Conservation (phyloP, 345 rosid species). For the Brassica cretica region DNA sequence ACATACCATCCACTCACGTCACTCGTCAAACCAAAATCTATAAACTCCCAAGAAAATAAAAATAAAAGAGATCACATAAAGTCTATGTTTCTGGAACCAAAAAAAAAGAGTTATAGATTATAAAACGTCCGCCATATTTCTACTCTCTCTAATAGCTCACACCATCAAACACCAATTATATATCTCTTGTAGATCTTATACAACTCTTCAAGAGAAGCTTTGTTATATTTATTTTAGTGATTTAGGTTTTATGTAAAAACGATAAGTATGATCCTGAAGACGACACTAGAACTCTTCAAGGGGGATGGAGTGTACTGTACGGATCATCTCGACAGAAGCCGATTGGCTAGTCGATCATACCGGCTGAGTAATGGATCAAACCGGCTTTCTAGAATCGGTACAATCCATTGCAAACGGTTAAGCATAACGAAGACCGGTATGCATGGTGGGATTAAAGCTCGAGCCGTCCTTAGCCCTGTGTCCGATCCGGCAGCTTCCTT, state of each 20-base stretch:
- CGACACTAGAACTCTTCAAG: conserved; percentile 34
- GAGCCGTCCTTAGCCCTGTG: conserved; percentile 41
- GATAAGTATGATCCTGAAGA: conserved; percentile 41
- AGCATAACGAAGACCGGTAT: conserved; percentile 25
- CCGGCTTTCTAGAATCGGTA: conserved; percentile 23
- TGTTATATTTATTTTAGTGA: not conserved
- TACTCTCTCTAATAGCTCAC: conserved; percentile 20
- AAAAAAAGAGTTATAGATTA: conserved; percentile 7
- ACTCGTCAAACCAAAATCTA: conserved; percentile 7
- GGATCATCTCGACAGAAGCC: conserved; percentile 22
- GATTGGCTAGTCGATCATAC: conserved; percentile 27
- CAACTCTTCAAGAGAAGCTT: not conserved
- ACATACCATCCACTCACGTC: conserved; percentile 29
- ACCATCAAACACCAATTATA: conserved; percentile 17
- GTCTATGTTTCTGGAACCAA: conserved; percentile 28
- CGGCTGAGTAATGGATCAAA: conserved; percentile 20
- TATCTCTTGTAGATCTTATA: not conserved
- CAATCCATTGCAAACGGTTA: conserved; percentile 27
- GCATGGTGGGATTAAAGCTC: conserved; percentile 24
- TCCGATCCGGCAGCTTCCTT: conserved; percentile 29
- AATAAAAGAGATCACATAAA: conserved; percentile 25
- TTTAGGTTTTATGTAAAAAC: conserved; percentile 17
- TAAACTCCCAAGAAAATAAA: not conserved
- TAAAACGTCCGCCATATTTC: conserved; percentile 25
- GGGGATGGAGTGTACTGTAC: conserved; percentile 34